Conservation (phyloP, 1,284 basidiomycete species). For the Wallemia mellicola region DNA sequence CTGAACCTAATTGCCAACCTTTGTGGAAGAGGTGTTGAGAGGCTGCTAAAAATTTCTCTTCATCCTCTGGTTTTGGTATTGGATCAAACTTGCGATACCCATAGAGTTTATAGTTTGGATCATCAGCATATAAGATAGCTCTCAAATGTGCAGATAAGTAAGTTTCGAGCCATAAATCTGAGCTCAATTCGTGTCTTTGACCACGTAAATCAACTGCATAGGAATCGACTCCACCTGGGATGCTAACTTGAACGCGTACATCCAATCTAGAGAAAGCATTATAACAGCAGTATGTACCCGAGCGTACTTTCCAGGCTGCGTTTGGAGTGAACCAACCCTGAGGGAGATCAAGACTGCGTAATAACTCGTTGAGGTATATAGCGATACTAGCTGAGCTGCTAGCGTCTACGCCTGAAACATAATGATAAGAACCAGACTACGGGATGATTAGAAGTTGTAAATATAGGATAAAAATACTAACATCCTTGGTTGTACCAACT, state of each 20-base stretch:
- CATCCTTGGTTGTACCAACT: slow-evolving; percentile 41
- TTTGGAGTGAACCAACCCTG: slow-evolving; percentile 76
- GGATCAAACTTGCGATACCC: slow-evolving; percentile 89
- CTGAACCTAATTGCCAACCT: slow-evolving; percentile 96
- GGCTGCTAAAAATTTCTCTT: slow-evolving; percentile 65
- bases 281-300: slow-evolving; percentile 89
- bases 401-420: slow-evolving; percentile 83
- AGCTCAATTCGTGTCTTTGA: slow-evolving; percentile 69
- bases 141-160: slow-evolving; percentile 77
- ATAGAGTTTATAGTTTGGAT: slow-evolving; percentile 65
- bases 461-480: slow-evolving; percentile 18
- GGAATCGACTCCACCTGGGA: slow-evolving; percentile 82
- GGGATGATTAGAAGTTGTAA: slow-evolving; percentile 1
- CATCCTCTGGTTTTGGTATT: slow-evolving; percentile 62
- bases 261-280: slow-evolving; percentile 95
- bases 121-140: slow-evolving; percentile 80
- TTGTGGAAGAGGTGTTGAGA: slow-evolving; percentile 73
- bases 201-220: slow-evolving; percentile 84
- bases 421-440: slow-evolving; percentile 75
- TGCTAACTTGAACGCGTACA: slow-evolving; percentile 88
- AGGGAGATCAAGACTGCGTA: slow-evolving; percentile 73
- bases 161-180: slow-evolving; percentile 87
- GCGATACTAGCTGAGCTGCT: slow-evolving; percentile 89
- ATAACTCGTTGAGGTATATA: slow-evolving; percentile 90
- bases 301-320: slow-evolving; percentile 65